Conservation (phyloP, 495 filamentous ascomycete genomes). For the Hyaloscypha hepaticicola region DNA sequence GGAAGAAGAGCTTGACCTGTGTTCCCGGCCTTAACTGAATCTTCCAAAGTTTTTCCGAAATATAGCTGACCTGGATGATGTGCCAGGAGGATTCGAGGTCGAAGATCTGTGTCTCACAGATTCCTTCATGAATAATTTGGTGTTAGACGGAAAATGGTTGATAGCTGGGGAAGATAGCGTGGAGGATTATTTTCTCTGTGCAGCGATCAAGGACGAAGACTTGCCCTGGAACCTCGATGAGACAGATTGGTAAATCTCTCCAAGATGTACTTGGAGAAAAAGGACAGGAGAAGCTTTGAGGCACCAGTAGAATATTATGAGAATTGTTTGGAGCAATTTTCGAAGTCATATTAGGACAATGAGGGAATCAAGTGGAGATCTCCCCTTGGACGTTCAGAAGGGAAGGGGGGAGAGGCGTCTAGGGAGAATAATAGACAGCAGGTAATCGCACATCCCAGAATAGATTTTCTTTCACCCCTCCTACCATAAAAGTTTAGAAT, state of each 20-base stretch:
- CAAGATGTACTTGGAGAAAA: not conserved
- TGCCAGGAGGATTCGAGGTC: not conserved
- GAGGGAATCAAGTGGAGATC: too few relatives aligned
- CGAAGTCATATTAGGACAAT: too few relatives aligned
- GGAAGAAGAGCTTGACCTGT: not conserved
- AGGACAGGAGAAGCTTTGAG: too few relatives aligned
- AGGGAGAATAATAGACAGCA: not conserved
- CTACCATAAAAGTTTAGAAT: too few relatives aligned
- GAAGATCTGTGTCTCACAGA: not conserved
- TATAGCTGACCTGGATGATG: not conserved
- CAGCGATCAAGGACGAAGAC: constrained; percentile 10
- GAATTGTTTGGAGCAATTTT: too few relatives aligned
- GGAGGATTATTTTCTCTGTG: constrained; percentile 11
- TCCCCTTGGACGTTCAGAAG: too few relatives aligned
- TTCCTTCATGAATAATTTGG: not conserved
- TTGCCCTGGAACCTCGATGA: constrained; percentile 14
- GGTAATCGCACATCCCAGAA: too few relatives aligned
- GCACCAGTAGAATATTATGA: not conserved
- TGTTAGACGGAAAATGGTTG: not conserved
- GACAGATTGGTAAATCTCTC: constrained; percentile 11
- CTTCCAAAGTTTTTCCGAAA: not conserved
- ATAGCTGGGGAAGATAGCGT: not conserved
- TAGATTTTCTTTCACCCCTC: too few relatives aligned
- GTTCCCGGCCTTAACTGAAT: not conserved
- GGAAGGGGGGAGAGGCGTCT: not conserved